Base-by-base conservation (phyloP, 768 basidiomycete species). In the Daedaleopsis sinensis region DNA sequence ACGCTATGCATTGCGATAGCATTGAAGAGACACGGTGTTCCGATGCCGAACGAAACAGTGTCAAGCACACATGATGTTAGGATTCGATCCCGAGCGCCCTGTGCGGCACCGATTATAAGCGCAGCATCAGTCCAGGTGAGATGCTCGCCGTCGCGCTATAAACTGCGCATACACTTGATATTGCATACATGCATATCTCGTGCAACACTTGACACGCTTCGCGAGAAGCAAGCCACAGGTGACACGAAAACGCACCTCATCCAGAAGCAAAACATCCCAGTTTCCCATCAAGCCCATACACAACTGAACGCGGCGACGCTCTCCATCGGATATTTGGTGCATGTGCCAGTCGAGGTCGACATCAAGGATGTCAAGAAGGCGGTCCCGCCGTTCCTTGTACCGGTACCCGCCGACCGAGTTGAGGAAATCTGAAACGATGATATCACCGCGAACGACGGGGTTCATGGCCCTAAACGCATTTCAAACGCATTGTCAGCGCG, bases 321-420 rank as follows among this genome's bases (percentile, higher is more conserved):
- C 97, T 51, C 97, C 97, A 72, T 99, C 97, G 3, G 94, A 96
- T 61, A 99, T 96, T 60, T 88, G 76, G 71, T 96, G 93, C 93
- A 96, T 96, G 64, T 86, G 93, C 95, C 93, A 99, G 70, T 95
- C 91, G 19, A 98, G 77, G 76, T 99, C 97, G 59, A 99, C 85
- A 71, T 98, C 96, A 46, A 98, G 79, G 61, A 99, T 91, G 74
- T 94, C 89, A 56, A 99, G 86, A 4, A 99, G 82, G 8, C 70
- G 76, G 72, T 99, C 93, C 44, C 96, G 81, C 35, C 95, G 83
- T 67, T 88, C 89, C 73, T 96, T 96, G 77, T 98, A 84, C 55
- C 94, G 82, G 72, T 97, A 98, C 0, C 97, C 97, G 15, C 97
- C 97, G 5, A 99, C 93, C 18, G 94, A 96, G 73, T 99, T 93